Conservation (phyloP, 805 yeast genomes). For the Candida ficus region DNA sequence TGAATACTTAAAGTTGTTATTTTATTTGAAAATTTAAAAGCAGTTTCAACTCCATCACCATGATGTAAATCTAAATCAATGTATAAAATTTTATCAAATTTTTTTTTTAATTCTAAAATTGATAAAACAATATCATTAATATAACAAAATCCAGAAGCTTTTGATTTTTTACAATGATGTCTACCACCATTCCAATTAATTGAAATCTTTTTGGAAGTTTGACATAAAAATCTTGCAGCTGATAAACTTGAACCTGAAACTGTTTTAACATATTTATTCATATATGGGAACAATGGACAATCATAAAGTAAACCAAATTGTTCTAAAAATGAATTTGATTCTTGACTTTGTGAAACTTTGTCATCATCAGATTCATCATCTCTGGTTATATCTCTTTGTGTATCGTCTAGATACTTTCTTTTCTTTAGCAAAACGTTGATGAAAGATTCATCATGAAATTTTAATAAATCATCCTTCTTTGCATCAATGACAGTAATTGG, state of each 20-base stretch:
- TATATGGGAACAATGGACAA: conserved; percentile 55
- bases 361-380: background rate
- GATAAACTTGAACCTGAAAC: conserved; percentile 56
- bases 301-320: conserved; percentile 52
- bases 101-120: conserved; percentile 44
- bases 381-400: background rate
- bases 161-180: conserved; percentile 54
- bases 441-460: conserved; percentile 46
- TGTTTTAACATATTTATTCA: conserved; percentile 43
- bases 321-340: conserved; percentile 15
- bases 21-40: conserved; percentile 49
- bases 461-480: conserved; percentile 32
- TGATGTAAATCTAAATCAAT: conserved; percentile 74
- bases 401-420: conserved; percentile 5
- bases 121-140: conserved; percentile 62
- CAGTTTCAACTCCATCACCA: conserved; percentile 74
- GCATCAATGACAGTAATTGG: conserved; percentile 26
- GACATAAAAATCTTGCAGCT: conserved; percentile 35
- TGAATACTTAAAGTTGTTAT: conserved; percentile 64
- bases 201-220: conserved; percentile 26
- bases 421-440: conserved; percentile 29
- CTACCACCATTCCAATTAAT: conserved; percentile 80
- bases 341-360: too few relatives aligned
- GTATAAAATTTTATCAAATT: conserved; percentile 46
- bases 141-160: conserved; percentile 70